Base-by-base conservation (phyloP, 2,329 filamentous ascomycete species). In the Cucurbitaria berberidis region DNA sequence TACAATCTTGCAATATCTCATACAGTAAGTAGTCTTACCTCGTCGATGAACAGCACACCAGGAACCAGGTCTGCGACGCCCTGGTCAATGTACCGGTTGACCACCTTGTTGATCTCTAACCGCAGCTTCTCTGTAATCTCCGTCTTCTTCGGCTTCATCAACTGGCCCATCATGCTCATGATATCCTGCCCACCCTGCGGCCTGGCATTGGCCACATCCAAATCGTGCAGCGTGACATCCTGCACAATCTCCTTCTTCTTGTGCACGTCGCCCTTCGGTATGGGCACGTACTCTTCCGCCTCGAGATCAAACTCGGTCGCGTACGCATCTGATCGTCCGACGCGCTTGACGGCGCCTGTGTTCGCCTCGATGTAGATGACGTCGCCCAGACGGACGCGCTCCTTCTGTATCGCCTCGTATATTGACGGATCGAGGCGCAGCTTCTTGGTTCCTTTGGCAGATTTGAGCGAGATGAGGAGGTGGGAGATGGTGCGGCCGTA, bases 191-290 rank as follows among this genome's bases (percentile, higher is more conserved):
- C 95, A 47, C 95, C 95, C 80, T 98, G 92, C 4, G 95, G 95
- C 68, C 93, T 84, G 13, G 95, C 90, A 70, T 99, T 99, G 61
- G 95, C 95, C 59, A 98, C 89, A 72, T 99, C 95, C 51, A 99
- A 82, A 73, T 99, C 95, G 76, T 99, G 95, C 60, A 99, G 84
- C 40, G 95, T 97, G 59, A 99, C 95, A 70, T 99, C 95, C 76
- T 99, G 95, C 30, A 99, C 95, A 66, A 99, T 96, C 79, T 99
- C 95, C 82, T 99, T 99, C 86, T 97, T 98, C 86, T 99, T 99
- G 82, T 98, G 95, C 48, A 99, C 95, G 71, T 99, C 95, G 53
- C 95, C 95, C 81, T 99, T 99, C 52, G 95, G 95, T 60, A 99
- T 96, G 5, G 95, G 95, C 62, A 99, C 95, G 76, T 99, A 99